These are phyloP conservation scores for Helianthus tuberosus DNA, from an alignment of 129 eudicot genomes.

Conservation along the genomic window DNA sequence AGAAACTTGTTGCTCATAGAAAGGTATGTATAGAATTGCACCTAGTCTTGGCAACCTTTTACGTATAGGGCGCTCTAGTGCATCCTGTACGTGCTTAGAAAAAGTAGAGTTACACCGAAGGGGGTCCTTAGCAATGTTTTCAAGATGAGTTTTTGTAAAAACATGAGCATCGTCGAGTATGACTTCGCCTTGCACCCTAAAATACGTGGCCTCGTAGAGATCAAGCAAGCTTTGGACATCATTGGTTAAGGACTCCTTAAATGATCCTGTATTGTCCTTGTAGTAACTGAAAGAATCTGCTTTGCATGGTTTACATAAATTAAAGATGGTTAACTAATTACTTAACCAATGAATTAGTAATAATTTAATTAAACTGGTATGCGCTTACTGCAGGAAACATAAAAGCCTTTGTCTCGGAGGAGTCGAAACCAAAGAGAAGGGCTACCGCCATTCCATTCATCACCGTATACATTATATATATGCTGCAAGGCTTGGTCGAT, in stretches of 20 bases:
- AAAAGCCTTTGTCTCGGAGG: not conserved
- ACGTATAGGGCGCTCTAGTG: constrained; percentile 9
- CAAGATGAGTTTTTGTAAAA: constrained; percentile 10
- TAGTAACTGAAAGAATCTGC: not conserved
- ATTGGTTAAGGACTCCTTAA: constrained; percentile 8
- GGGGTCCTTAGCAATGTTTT: not conserved
- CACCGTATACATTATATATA: not conserved
- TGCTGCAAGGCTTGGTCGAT: not conserved
- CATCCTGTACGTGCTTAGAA: not conserved
- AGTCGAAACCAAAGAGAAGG: not conserved
- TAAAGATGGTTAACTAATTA: not conserved
- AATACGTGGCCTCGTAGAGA: not conserved
- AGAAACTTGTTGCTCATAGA: constrained; percentile 6
- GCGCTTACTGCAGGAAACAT: not conserved
- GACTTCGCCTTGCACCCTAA: not conserved
- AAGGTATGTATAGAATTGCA: constrained; percentile 4
- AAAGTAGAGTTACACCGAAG: not conserved
- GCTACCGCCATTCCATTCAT: not conserved
- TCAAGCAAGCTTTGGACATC: constrained; percentile 5
- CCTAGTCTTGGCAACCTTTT: constrained; percentile 9
- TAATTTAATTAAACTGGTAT: not conserved
- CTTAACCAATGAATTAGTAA: not conserved
- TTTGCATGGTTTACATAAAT: not conserved
- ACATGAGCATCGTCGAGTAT: not conserved
- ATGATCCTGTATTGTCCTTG: not conserved